These are phyloP conservation scores for Hypoxylon sp. DNA, from an alignment of 2,329 filamentous ascomycete species.

Conservation along the genomic window DNA sequence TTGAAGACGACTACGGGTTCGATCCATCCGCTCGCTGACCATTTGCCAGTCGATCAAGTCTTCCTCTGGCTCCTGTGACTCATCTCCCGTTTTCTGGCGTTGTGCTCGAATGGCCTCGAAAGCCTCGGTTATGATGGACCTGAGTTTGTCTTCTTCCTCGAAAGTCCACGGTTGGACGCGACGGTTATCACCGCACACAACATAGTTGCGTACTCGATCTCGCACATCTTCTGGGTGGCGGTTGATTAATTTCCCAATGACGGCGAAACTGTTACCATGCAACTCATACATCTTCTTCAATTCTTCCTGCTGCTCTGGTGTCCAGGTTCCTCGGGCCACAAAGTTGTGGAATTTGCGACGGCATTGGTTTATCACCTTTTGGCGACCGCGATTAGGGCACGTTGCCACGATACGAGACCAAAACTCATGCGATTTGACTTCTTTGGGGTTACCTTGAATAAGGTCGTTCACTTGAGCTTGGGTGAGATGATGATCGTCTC, in stretches of 20 bases:
- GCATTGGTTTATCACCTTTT: slow-evolving; percentile 69
- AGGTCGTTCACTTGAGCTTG: slow-evolving; percentile 65
- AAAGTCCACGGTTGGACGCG: slow-evolving; percentile 71
- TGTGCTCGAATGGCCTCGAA: slow-evolving; percentile 64
- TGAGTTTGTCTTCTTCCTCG: slow-evolving; percentile 71
- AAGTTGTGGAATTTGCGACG: slow-evolving; percentile 78
- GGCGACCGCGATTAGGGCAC: slow-evolving; percentile 66
- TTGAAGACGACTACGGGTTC: slow-evolving; percentile 75
- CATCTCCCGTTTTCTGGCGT: slow-evolving; percentile 52
- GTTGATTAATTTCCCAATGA: slow-evolving; percentile 73
- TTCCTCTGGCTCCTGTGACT: slow-evolving; percentile 59
- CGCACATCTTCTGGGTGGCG: slow-evolving; percentile 76
- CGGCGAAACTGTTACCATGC: slow-evolving; percentile 72
- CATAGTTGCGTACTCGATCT: slow-evolving; percentile 79
- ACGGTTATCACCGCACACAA: slow-evolving; percentile 69
- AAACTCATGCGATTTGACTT: slow-evolving; percentile 58
- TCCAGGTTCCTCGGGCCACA: slow-evolving; percentile 72
- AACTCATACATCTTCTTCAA: slow-evolving; percentile 63
- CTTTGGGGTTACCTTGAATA: slow-evolving; percentile 54
- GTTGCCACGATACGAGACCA: slow-evolving; percentile 66
- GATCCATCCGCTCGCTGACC: slow-evolving; percentile 74
- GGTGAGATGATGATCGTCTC: slow-evolving; percentile 60
- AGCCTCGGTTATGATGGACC: slow-evolving; percentile 67
- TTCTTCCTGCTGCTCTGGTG: slow-evolving; percentile 69
- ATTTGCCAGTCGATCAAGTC: slow-evolving; percentile 76